Evolutionary conservation across 164 flowering plant species (phyloP).

Genomic region (Akebia trifoliata): DNA sequence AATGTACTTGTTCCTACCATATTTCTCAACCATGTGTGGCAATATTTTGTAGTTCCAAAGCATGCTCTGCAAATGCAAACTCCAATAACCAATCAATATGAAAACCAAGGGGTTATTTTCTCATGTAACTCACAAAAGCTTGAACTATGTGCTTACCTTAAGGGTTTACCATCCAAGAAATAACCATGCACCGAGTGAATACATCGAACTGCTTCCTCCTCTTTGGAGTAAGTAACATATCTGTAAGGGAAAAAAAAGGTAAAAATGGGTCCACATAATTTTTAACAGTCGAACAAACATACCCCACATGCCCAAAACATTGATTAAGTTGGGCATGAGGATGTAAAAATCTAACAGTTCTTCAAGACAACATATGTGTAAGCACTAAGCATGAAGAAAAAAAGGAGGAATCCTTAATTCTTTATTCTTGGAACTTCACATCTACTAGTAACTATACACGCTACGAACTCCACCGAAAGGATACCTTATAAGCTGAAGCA

Average conservation of each 20-base stretch:
- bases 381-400: no score
- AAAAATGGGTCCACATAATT: neutral
- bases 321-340: neutral
- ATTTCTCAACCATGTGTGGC: slow-evolving; percentile 96
- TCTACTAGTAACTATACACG: no score
- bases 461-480: no score
- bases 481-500: no score
- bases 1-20: slow-evolving; percentile 44
- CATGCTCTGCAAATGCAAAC: slow-evolving; percentile 63
- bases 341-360: no score
- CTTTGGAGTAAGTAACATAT: slow-evolving; percentile 90
- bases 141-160: slow-evolving; percentile 43
- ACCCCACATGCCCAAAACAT: no score
- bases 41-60: slow-evolving; percentile 98
- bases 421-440: no score
- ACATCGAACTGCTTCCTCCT: slow-evolving; percentile 95
- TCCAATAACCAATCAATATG: neutral
- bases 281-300: neutral
- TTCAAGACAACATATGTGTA: no score
- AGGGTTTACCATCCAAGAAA: slow-evolving; percentile 73
- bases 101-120: neutral
- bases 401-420: no score
- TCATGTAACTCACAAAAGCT: neutral
- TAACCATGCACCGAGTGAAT: slow-evolving; percentile 92
- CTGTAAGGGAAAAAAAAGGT: slow-evolving; percentile 31